Evolutionary conservation across 2,329 filamentous ascomycete species (phyloP), one percentile per base, ranked within the genome.

Genomic region (Trichoderma atroviride): DNA sequence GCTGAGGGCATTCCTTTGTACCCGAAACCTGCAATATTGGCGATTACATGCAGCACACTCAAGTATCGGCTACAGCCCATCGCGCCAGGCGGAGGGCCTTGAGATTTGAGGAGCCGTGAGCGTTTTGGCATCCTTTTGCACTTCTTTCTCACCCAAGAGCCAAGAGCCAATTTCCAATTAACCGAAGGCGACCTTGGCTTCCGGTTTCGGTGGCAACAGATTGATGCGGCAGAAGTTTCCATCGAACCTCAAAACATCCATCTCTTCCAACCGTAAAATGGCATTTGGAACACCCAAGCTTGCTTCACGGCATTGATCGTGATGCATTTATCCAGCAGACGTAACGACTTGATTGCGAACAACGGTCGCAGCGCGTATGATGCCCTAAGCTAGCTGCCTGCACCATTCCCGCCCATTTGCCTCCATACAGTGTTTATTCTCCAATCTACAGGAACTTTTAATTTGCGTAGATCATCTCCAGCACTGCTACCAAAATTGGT

Each of bases 81-180:
- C 7, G 16, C 1, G 19, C n/a, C 40, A n/a, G 6, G 16, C 37
- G 14, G 6, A 40, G 37, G 37, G 37, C 37, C 19, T 40, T n/a
- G 40, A 43, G 40, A 43, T 43, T 43, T 43, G 40, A 43, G 40
- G 40, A 43, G 40, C 40, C 40, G 40, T 43, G 40, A 43, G 40
- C 16, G 40, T n/a, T 43, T 43, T 43, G 31, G 29, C 27, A 22
- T 52, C 55, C 27, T 67, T 22, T 58, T 29, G 27, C 63, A 57
- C 63, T 50, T 67, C 63, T 59, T 67, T 67, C 63, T 67, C 63
- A 67, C 63, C 63, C 33, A 33, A 33, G 33, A 2, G 2, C 35
- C 63, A 52, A 22, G 53, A 67, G 63, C 63, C 57, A 40, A 59
- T 56, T 37, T 35, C 63, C 55, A 67, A 57, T 67, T 59, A 67